Evolutionary conservation across 345 rosid species (phyloP).

Genomic region (Cardamine resedifolia): DNA sequence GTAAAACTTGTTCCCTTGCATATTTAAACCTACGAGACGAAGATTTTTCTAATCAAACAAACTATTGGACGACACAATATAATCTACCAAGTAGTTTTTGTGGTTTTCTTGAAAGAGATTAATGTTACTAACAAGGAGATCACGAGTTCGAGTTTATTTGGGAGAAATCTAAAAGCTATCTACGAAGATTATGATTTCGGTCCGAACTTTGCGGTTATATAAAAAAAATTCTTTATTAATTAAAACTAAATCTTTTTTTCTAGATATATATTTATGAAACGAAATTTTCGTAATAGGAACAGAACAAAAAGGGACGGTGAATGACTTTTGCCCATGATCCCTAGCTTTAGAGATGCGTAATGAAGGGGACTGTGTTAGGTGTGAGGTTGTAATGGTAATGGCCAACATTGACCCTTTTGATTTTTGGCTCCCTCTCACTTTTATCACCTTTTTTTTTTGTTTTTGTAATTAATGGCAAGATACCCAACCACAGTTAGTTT

Average conservation of each 20-base stretch:
- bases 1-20: neutral
- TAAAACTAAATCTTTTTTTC: neutral
- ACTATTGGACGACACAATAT: neutral
- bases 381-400: constrained; percentile 25
- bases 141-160: no score
- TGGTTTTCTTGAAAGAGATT: no score
- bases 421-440: constrained; percentile 4
- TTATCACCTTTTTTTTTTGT: neutral
- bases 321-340: neutral
- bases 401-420: constrained; percentile 23
- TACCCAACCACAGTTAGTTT: neutral
- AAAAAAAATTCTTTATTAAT: no score
- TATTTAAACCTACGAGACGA: neutral
- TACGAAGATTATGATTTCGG: no score
- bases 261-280: neutral
- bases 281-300: neutral
- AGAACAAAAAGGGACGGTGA: neutral
- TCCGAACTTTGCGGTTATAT: no score
- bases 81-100: no score
- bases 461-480: neutral
- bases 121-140: no score
- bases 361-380: constrained; percentile 21
- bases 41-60: neutral
- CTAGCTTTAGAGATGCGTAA: constrained; percentile 6
- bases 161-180: no score